Evolutionary conservation across 1,284 basidiomycete genomes (phyloP).

Genomic region (Phellopilus nigrolimitatus): DNA sequence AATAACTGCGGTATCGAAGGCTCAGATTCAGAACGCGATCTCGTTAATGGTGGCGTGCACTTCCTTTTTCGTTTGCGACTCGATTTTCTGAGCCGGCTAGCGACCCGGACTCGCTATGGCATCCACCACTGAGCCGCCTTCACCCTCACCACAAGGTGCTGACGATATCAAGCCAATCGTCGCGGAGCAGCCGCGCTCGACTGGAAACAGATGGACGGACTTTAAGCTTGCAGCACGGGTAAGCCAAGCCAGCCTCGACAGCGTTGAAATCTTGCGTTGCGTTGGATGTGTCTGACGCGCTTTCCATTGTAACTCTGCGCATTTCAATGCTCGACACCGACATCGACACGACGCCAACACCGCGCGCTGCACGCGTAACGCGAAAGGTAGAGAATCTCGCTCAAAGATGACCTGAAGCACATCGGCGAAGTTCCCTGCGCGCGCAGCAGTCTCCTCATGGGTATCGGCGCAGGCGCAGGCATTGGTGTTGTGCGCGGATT

Average conservation of each 20-base stretch:
- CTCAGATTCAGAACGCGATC: too few relatives aligned
- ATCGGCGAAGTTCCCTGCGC: conserved; percentile 61
- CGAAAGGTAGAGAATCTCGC: conserved; percentile 43
- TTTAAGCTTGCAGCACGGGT: conserved; percentile 17
- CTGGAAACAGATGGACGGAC: conserved; percentile 19
- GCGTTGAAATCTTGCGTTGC: background rate
- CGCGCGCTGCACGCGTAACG: background rate
- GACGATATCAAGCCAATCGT: conserved; percentile 4
- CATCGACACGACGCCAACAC: background rate
- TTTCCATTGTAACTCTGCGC: background rate
- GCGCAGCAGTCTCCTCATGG: conserved; percentile 45
- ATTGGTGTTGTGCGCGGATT: conserved; percentile 54
- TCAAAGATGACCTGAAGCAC: conserved; percentile 41
- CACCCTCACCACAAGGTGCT: background rate
- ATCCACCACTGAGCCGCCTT: background rate
- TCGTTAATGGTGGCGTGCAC: too few relatives aligned
- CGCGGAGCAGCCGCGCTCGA: conserved; percentile 5
- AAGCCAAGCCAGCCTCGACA: background rate
- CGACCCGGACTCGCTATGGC: too few relatives aligned
- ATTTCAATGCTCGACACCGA: background rate
- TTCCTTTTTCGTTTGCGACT: too few relatives aligned
- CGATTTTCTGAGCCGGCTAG: too few relatives aligned
- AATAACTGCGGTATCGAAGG: too few relatives aligned
- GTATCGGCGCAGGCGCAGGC: conserved; percentile 49
- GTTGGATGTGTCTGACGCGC: background rate